phyloP scores from a whole-genome alignment of 768 basidiomycete species.

The Lactarius sanguifluus region DNA sequence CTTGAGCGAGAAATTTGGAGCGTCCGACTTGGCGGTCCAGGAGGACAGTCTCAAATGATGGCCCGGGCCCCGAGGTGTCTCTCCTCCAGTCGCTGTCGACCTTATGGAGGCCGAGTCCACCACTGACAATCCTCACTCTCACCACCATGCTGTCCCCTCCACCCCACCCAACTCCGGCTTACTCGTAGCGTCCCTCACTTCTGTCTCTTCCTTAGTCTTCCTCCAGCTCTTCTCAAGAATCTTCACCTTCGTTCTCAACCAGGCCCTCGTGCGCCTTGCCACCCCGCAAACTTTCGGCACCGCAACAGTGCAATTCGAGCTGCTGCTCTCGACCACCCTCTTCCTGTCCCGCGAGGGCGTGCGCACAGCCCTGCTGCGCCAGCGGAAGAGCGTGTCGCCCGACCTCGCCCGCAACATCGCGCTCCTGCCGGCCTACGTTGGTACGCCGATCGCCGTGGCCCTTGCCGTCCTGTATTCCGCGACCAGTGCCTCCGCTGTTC shows the following conservation, averaged over 20 bases:
- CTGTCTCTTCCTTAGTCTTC: constrained; percentile 68
- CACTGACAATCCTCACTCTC: background rate
- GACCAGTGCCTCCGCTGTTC: constrained; percentile 53
- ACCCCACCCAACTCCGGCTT: constrained; percentile 13
- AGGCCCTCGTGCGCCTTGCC: constrained; percentile 77
- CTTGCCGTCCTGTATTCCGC: constrained; percentile 54
- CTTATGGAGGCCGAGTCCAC: constrained; percentile 1
- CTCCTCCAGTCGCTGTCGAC: background rate
- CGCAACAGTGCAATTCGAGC: constrained; percentile 92
- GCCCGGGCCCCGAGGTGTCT: too few relatives aligned
- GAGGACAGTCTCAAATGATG: too few relatives aligned
- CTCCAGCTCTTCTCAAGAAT: constrained; percentile 84
- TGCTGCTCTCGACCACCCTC: constrained; percentile 83
- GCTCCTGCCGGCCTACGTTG: constrained; percentile 66
- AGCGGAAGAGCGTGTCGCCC: constrained; percentile 29
- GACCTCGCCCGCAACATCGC: constrained; percentile 48
- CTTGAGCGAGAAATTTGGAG: too few relatives aligned
- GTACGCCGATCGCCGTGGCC: constrained; percentile 59
- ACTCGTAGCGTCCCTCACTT: constrained; percentile 44
- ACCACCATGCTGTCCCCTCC: background rate
- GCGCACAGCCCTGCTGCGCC: constrained; percentile 79
- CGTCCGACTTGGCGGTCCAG: too few relatives aligned
- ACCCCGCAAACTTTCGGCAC: constrained; percentile 87
- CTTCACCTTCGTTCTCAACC: constrained; percentile 88
- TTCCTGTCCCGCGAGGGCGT: constrained; percentile 95